phyloP scores from a whole-genome alignment of 495 filamentous ascomycete species.

The Annulohypoxylon maeteangense region DNA sequence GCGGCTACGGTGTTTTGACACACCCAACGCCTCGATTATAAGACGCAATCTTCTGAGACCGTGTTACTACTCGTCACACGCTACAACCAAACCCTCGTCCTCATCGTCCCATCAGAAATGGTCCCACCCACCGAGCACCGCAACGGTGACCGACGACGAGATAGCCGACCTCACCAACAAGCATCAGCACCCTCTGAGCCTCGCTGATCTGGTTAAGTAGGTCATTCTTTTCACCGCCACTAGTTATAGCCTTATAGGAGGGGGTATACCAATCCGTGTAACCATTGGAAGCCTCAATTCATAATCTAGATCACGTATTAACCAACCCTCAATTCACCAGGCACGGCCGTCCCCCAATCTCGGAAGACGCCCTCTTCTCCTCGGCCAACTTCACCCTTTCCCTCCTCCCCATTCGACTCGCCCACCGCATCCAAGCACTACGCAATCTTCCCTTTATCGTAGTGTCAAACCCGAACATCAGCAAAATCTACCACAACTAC shows the following conservation, averaged over 20 bases:
- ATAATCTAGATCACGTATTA: slow-evolving; percentile 11
- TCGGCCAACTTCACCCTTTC: slow-evolving; percentile 96
- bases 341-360: slow-evolving; percentile 90
- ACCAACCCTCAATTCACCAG: slow-evolving; percentile 52
- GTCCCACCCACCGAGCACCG: slow-evolving; percentile 52
- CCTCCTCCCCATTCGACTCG: slow-evolving; percentile 91
- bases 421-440: slow-evolving; percentile 89
- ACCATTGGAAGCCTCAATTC: not conserved
- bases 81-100: slow-evolving; percentile 16
- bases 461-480: slow-evolving; percentile 92
- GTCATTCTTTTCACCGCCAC: slow-evolving; percentile 31
- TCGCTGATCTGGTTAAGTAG: slow-evolving; percentile 90
- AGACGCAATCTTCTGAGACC: slow-evolving; percentile 26
- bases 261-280: slow-evolving; percentile 11
- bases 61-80: slow-evolving; percentile 40
- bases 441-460: slow-evolving; percentile 97
- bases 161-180: slow-evolving; percentile 80
- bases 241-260: slow-evolving; percentile 14
- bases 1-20: slow-evolving; percentile 52
- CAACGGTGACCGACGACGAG: slow-evolving; percentile 67
- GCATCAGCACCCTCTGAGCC: slow-evolving; percentile 80
- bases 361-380: slow-evolving; percentile 77
- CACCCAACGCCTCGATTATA: slow-evolving; percentile 46
- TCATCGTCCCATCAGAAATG: slow-evolving; percentile 49
- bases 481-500: slow-evolving; percentile 94